Percentiles rank a stretch among this genome's conserved stretches.
Evolutionary conservation across 805 yeast genomes (phyloP).

Genomic region (Candida golubevii): DNA sequence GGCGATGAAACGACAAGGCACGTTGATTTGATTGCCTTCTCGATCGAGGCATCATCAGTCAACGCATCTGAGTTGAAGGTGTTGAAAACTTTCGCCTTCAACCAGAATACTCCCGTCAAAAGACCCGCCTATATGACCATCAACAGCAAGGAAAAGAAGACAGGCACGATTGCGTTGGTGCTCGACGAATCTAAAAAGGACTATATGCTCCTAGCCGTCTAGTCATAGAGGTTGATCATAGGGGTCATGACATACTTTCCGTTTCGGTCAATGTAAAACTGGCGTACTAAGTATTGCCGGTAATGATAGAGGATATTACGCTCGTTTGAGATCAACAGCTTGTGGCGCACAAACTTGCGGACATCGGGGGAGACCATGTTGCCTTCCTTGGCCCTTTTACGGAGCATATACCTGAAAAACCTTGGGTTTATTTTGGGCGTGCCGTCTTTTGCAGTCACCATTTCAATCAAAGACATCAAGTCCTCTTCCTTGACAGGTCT

Average conservation of each 20-base stretch:
- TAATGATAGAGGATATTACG: conserved; percentile 26
- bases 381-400: conserved; percentile 19
- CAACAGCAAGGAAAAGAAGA: conserved; percentile 21
- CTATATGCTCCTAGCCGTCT: conserved; percentile 38
- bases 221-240: conserved; percentile 26
- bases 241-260: conserved; percentile 21
- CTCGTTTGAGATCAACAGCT: conserved; percentile 27
- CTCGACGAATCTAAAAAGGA: conserved; percentile 37
- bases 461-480: conserved; percentile 17
- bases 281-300: conserved; percentile 26
- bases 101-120: conserved; percentile 7
- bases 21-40: conserved; percentile 4
- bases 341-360: conserved; percentile 19
- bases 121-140: conserved; percentile 31
- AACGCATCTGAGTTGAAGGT: conserved; percentile 4
- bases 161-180: conserved; percentile 31
- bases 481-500: conserved; percentile 21
- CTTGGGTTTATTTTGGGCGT: conserved; percentile 16
- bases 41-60: neutral
- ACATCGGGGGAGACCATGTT: conserved; percentile 15
- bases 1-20: neutral
- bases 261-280: conserved; percentile 23
- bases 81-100: conserved; percentile 12
- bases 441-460: conserved; percentile 12
- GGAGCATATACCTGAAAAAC: conserved; percentile 26